Evolutionary conservation across 768 basidiomycete species (phyloP).

Genomic region (Tricholoma sp.): DNA sequence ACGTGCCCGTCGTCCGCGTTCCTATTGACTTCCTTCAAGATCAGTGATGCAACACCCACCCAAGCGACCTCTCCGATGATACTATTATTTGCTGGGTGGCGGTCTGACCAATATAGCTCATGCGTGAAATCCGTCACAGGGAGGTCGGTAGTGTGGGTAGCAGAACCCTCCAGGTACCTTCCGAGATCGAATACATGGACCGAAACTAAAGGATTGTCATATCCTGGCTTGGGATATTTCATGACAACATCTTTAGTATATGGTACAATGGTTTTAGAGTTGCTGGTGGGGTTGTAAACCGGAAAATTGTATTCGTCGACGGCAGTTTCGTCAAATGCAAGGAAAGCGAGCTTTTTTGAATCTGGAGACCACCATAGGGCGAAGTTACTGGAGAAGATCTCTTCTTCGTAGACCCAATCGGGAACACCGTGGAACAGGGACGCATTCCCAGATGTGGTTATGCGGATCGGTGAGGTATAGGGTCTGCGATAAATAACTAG

Average conservation of each 20-base stretch:
- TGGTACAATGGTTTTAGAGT: conserved; percentile 67
- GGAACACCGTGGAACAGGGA: conserved; percentile 92
- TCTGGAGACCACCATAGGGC: conserved; percentile 93
- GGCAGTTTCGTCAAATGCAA: conserved; percentile 80
- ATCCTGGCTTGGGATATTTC: conserved; percentile 88
- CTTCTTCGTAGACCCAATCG: conserved; percentile 98
- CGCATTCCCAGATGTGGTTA: conserved; percentile 77
- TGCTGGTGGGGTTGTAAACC: conserved; percentile 82
- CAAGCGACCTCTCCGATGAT: conserved; percentile 83
- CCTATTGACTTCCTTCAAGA: conserved; percentile 86
- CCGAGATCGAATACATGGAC: conserved; percentile 79
- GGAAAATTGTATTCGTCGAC: conserved; percentile 88
- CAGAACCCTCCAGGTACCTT: conserved; percentile 37
- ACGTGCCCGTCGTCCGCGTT: conserved; percentile 79
- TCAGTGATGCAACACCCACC: conserved; percentile 69
- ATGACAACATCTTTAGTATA: conserved; percentile 71
- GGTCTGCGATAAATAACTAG: conserved; percentile 18
- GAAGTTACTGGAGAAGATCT: conserved; percentile 67
- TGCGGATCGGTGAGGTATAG: conserved; percentile 51
- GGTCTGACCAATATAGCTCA: conserved; percentile 62
- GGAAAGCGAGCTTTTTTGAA: conserved; percentile 71
- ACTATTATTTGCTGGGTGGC: conserved; percentile 54
- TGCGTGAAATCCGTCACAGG: conserved; percentile 39
- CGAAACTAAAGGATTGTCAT: conserved; percentile 80
- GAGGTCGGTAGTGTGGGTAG: conserved; percentile 21